A percentile compares a stretch with the other conserved stretches of the same genome.
Conservation (phyloP, 805 yeast genomes). For the Myxozyma kluyveri region DNA sequence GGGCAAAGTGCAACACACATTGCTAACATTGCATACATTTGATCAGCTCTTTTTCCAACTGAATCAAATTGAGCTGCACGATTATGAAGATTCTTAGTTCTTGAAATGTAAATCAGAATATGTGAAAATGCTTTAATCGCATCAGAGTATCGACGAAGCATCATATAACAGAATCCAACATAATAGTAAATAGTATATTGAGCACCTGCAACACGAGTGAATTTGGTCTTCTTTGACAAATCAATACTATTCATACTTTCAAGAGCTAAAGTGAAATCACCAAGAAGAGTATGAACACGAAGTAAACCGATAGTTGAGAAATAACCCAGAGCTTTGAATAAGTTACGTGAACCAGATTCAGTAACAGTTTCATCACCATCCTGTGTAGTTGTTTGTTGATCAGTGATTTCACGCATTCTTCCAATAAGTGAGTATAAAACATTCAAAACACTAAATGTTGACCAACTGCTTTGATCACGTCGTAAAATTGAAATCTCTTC, state of each 20-base stretch:
- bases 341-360: constrained; percentile 44
- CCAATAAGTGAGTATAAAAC: constrained; percentile 49
- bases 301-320: constrained; percentile 50
- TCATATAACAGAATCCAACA: constrained; percentile 51
- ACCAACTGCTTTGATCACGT: constrained; percentile 46
- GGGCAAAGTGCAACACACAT: constrained; percentile 48
- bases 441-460: constrained; percentile 48
- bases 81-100: constrained; percentile 45
- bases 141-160: constrained; percentile 51
- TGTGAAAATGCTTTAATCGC: constrained; percentile 51
- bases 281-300: constrained; percentile 50
- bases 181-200: constrained; percentile 53
- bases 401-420: constrained; percentile 44
- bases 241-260: constrained; percentile 50
- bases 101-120: constrained; percentile 46
- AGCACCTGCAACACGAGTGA: constrained; percentile 49
- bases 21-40: constrained; percentile 51
- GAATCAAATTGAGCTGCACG: constrained; percentile 47
- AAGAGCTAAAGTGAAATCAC: constrained; percentile 51
- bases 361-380: constrained; percentile 43
- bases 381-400: constrained; percentile 37
- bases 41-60: constrained; percentile 49
- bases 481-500: constrained; percentile 42
- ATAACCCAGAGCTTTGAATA: constrained; percentile 49
- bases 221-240: constrained; percentile 48